Evolutionary conservation across 345 rosid species (phyloP), one percentile per base, ranked within the genome.

Genomic region (Dimocarpus longan): DNA sequence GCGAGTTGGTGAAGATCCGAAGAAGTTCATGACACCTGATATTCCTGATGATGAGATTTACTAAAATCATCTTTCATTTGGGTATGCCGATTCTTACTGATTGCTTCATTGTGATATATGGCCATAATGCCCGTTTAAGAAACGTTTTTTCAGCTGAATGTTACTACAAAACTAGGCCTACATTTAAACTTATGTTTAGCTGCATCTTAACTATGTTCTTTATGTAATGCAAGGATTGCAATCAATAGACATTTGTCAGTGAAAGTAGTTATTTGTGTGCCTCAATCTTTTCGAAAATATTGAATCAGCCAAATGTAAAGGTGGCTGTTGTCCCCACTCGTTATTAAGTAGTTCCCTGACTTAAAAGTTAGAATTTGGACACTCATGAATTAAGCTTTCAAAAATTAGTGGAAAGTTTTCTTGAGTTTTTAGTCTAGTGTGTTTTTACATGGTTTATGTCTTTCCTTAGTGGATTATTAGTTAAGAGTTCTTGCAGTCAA

Each of bases 41-140:
- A 84, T 96, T 52, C 99, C 99, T 15, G 97, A 94, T 71, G 97
- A 94, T 68, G 98, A 96, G 85, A 93, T 96, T 78, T 91, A 82
- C 90, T 92, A 86, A 79, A 1, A 43, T 57, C 62, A 73, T 62
- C 60, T 43, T 48, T 26, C 64, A 52, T 72, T 65, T 77, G 79
- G 95, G 96, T 85, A 80, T 75, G 18, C 74, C 24, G 22, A 48
- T 15, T 71, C 77, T 19, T 26, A 11, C 13, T 24, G 21, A 10
- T 39, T 66, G 24, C 7, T 24, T n/a, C 28, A 10, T 42, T 40
- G 28, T 10, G 6, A 21, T 68, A 10, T 19, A 19, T 40, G 54
- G 16, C 43, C 54, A 40, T 39, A 43, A 68, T 42, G 9, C 8
- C 26, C 6, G 39, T n/a, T 43, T 60, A 60, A 22, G 26, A 60